Percentiles rank a stretch among this genome's conserved stretches.
phyloP scores from a whole-genome alignment of 2,329 filamentous ascomycete species.

The Fusarium robinianum region DNA sequence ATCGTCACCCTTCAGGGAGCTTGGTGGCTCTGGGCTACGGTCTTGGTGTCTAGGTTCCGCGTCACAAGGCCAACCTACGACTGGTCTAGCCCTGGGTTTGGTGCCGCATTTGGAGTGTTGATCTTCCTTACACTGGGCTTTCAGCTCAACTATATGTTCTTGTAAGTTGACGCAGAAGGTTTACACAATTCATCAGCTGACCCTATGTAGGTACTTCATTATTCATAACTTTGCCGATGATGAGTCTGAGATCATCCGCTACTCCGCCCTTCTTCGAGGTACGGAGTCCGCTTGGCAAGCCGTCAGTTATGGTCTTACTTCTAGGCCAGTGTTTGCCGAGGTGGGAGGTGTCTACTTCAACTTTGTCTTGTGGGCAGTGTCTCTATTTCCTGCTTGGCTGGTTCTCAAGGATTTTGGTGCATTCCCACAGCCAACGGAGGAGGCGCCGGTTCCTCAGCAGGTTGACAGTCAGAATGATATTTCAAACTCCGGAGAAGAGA shows the following conservation, averaged over 20 bases:
- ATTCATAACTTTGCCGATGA: constrained; percentile 66
- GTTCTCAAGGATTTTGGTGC: constrained; percentile 55
- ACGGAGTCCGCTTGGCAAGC: constrained; percentile 76
- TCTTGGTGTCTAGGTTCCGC: constrained; percentile 65
- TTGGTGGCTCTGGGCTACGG: constrained; percentile 74
- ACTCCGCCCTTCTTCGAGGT: constrained; percentile 68
- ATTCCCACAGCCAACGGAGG: background rate
- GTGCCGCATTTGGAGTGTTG: constrained; percentile 68
- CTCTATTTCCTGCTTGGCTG: constrained; percentile 68
- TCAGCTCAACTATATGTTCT: constrained; percentile 74
- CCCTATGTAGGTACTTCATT: constrained; percentile 64
- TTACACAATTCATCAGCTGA: background rate
- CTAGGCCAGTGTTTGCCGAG: constrained; percentile 63
- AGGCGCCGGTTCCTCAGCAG: constrained; percentile 3
- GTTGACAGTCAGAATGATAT: constrained; percentile 19
- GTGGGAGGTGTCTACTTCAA: constrained; percentile 73
- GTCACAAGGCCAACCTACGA: constrained; percentile 64
- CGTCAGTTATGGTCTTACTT: constrained; percentile 70
- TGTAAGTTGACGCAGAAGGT: constrained; percentile 49
- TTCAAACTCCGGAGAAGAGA: constrained; percentile 30
- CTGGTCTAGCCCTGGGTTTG: constrained; percentile 67
- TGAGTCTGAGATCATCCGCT: constrained; percentile 68
- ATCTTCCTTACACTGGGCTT: constrained; percentile 70
- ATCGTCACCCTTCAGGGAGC: constrained; percentile 64
- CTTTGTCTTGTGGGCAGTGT: constrained; percentile 68